These are phyloP conservation scores for Ceratocystis alfenasii DNA, from an alignment of 2,329 filamentous ascomycete genomes.

Conservation along the genomic window DNA sequence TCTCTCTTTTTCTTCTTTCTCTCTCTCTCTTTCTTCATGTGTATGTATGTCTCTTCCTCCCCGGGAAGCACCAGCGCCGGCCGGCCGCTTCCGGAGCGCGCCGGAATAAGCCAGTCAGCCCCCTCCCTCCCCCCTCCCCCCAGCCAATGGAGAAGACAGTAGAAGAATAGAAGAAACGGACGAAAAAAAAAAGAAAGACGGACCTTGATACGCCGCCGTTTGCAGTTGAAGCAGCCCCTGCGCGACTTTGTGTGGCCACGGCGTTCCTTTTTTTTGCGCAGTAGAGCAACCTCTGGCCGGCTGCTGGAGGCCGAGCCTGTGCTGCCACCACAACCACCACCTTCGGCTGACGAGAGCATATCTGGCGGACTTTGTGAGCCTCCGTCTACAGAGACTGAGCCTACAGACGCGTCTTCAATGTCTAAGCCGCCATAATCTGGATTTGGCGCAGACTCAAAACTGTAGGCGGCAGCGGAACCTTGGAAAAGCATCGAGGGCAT, in stretches of 20 bases:
- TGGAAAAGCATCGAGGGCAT: slow-evolving; percentile 18
- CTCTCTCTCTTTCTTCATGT: too few relatives aligned
- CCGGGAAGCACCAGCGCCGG: background rate
- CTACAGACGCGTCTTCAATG: slow-evolving; percentile 18
- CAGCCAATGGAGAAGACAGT: background rate
- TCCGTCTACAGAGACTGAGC: slow-evolving; percentile 17
- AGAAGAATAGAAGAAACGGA: slow-evolving; percentile 3
- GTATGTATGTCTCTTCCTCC: too few relatives aligned
- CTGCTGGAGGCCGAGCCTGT: slow-evolving; percentile 2
- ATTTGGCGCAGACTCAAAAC: slow-evolving; percentile 13
- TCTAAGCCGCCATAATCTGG: slow-evolving; percentile 18
- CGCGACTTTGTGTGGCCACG: slow-evolving; percentile 56
- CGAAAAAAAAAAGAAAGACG: background rate
- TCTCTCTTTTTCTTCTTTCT: too few relatives aligned
- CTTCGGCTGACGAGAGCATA: slow-evolving; percentile 1
- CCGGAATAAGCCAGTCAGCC: background rate
- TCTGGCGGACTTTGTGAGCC: slow-evolving; percentile 19
- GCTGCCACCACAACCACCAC: background rate
- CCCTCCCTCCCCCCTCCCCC: background rate
- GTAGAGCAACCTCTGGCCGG: slow-evolving; percentile 3
- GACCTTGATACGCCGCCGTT: slow-evolving; percentile 53
- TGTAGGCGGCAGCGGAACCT: slow-evolving; percentile 10
- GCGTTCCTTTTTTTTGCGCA: slow-evolving; percentile 32
- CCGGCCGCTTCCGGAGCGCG: background rate
- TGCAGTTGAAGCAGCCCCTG: slow-evolving; percentile 55